Percentiles rank a stretch among this genome's conserved stretches.
phyloP scores from a whole-genome alignment of 1,284 basidiomycete species.

The Tausonia pullulans region DNA sequence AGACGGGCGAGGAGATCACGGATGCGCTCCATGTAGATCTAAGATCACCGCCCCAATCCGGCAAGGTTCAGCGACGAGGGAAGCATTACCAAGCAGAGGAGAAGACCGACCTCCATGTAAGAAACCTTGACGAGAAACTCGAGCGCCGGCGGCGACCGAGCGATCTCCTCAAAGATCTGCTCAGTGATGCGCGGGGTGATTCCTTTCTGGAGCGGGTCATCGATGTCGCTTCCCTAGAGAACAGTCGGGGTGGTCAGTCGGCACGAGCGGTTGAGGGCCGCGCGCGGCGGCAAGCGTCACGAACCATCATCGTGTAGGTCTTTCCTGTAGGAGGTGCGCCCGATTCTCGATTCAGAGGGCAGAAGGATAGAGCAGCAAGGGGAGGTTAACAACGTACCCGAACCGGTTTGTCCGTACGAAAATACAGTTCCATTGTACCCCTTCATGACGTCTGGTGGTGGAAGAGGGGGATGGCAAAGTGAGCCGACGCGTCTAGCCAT shows the following conservation, averaged over 20 bases:
- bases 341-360: constrained; percentile 4
- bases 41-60: too few species aligned
- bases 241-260: neutral
- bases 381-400: constrained; percentile 59
- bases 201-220: constrained; percentile 79
- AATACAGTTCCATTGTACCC: constrained; percentile 99
- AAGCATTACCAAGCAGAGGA: neutral
- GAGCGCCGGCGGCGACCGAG: constrained; percentile 84
- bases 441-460: constrained; percentile 74
- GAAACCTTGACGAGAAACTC: constrained; percentile 96
- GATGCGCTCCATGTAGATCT: constrained; percentile 96
- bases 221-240: constrained; percentile 88
- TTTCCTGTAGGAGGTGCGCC: constrained; percentile 15
- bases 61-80: too few species aligned
- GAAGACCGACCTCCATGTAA: neutral
- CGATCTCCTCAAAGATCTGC: constrained; percentile 96
- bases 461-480: neutral
- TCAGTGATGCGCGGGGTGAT: constrained; percentile 98
- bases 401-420: constrained; percentile 97
- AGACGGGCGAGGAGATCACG: constrained; percentile 89
- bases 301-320: constrained; percentile 73
- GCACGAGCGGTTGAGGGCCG: neutral
- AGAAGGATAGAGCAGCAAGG: constrained; percentile 15
- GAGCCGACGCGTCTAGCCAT: neutral
- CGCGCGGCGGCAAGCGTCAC: constrained; percentile 21